These are phyloP conservation scores for Melampsora occidentalis DNA, from an alignment of 1,284 basidiomycete species.

Conservation along the genomic window DNA sequence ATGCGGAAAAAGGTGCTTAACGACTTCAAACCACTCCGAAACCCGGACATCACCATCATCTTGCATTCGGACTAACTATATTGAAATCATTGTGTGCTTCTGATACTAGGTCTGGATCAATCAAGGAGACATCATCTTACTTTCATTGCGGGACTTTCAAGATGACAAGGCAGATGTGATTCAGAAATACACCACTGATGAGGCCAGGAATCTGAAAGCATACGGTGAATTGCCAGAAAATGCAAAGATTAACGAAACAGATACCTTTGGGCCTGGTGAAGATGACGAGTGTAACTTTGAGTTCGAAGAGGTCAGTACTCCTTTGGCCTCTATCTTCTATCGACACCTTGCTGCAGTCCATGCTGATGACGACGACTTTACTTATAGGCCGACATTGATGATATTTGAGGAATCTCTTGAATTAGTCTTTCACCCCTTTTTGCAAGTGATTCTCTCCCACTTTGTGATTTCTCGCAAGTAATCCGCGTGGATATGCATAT, in stretches of 20 bases:
- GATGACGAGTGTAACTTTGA: conserved; percentile 56
- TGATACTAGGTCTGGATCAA: conserved; percentile 93
- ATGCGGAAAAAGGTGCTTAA: conserved; percentile 94
- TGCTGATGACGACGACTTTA: neutral
- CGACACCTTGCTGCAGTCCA: neutral
- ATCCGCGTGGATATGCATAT: neutral
- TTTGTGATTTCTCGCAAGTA: neutral
- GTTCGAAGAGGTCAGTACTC: conserved; percentile 51
- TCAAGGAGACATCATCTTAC: conserved; percentile 92
- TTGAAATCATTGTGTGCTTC: neutral
- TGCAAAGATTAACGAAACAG: conserved; percentile 98
- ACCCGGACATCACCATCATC: neutral
- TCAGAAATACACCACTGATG: conserved; percentile 96
- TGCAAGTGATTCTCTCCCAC: neutral
- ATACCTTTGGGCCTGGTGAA: conserved; percentile 84
- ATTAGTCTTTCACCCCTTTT: neutral
- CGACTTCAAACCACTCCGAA: neutral
- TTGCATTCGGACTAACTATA: neutral
- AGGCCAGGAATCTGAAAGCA: conserved; percentile 88
- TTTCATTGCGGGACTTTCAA: conserved; percentile 97
- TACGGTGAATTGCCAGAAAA: conserved; percentile 97
- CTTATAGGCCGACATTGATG: conserved; percentile 20
- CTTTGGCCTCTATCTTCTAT: conserved; percentile 31
- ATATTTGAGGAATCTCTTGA: neutral
- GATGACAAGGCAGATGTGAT: conserved; percentile 99